A percentile compares a stretch with the other conserved stretches of the same genome.
Evolutionary conservation across 1,139 yeast species (phyloP).

Genomic region (Nakaseomyces uthaithaninus): DNA sequence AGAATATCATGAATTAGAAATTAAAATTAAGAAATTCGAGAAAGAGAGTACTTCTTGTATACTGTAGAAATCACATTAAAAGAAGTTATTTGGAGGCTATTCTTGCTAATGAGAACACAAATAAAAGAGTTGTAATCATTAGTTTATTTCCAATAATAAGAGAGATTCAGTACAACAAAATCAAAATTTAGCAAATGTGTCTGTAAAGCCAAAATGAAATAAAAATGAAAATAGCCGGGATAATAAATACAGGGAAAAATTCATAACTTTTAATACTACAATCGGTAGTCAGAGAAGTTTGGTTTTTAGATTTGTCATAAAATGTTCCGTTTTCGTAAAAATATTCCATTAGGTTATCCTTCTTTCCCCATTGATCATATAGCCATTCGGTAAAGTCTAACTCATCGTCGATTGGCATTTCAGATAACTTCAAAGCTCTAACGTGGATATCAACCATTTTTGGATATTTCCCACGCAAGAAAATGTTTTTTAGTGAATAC

Average conservation of each 20-base stretch:
- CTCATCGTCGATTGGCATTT: conserved; percentile 59
- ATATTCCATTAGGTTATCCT: conserved; percentile 58
- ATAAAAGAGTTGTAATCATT: no score
- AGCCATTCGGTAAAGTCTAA: conserved; percentile 72
- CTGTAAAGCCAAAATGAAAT: not conserved
- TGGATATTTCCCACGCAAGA: conserved; percentile 67
- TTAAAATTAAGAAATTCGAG: no score
- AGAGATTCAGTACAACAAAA: not conserved
- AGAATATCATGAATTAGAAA: no score
- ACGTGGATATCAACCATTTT: conserved; percentile 54
- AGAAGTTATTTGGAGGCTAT: no score
- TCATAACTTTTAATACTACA: conserved; percentile 16
- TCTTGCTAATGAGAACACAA: no score
- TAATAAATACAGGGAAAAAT: conserved; percentile 13
- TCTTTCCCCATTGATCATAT: conserved; percentile 63
- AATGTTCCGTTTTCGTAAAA: conserved; percentile 56
- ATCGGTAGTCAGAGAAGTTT: conserved; percentile 16
- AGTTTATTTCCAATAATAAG: not conserved
- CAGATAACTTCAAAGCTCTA: conserved; percentile 47
- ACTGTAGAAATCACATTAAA: no score
- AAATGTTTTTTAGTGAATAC: conserved; percentile 58
- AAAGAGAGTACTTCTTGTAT: no score
- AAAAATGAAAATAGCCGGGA: conserved; percentile 11
- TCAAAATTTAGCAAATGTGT: not conserved
- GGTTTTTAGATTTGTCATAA: conserved; percentile 19